Evolutionary conservation across 2,329 filamentous ascomycete species (phyloP), one percentile per base, ranked within the genome.

Genomic region (Penicillium sp.): DNA sequence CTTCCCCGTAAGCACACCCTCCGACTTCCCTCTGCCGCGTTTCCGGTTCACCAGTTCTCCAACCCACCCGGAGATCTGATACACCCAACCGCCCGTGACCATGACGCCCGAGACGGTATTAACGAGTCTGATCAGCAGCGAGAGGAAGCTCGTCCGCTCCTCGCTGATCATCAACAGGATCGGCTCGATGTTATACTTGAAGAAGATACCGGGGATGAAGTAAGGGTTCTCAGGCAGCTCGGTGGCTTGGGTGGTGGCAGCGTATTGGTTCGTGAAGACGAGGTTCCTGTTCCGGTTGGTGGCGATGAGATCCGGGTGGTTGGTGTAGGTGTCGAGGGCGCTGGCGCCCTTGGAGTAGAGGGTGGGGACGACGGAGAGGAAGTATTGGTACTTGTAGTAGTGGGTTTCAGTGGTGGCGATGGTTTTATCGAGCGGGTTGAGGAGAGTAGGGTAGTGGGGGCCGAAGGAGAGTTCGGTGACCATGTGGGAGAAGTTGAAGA

Each of bases 141-240:
- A 76, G 57, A 95, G 71, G 51, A 95, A 75, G 38, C 86, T 78
- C 50, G 84, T 83, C 64, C 89, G 82, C 63, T 83, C 82, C 73
- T 97, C 91, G 54, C 85, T 84, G 37, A 98, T 84, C 26, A 85
- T 84, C 46, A 98, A 76, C 67, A 93, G 74, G 61, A 98, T 90
- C 1, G 93, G 93, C 75, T 98, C 93, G 61, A 98, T 96, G 67
- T 97, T 91, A 72, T 95, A 98, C 74, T 97, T 98, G 79, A 98
- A 87, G 68, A 97, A 98, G 55, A 98, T 82, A 29, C 93, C 93
- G 0, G 93, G 93, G 66, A 64, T 59, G 76, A 82, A n/a, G n/a
- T n/a, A n/a, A n/a, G n/a, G n/a, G n/a, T n/a, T n/a, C 62, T 94
- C 85, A 48, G 77, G 74, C n/a, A 70, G 54, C 2, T 51, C 38